Evolutionary conservation across 179 eudicot species (phyloP).

Genomic region (Silene coronaria): DNA sequence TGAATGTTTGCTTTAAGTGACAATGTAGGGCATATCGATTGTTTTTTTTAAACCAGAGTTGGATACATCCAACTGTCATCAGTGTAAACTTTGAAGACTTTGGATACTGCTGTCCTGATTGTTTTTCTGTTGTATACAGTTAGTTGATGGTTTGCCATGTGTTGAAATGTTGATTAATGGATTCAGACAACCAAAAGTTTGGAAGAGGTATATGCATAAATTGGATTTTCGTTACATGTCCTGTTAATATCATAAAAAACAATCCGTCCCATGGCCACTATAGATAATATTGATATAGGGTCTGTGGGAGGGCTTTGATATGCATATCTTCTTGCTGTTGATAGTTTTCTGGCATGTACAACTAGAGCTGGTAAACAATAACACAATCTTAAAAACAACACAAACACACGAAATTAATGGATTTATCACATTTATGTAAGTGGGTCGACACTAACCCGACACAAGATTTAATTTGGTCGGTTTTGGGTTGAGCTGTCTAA

Average conservation of each 20-base stretch:
- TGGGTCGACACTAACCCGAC: no score
- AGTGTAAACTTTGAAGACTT: not conserved
- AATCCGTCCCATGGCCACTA: not conserved
- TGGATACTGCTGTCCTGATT: not conserved
- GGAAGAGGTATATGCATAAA: slow-evolving; percentile 45
- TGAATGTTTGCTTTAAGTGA: not conserved
- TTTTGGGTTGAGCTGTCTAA: no score
- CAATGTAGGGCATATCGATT: not conserved
- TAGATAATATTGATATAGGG: not conserved
- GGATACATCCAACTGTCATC: slow-evolving; percentile 1
- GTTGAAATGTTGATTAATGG: slow-evolving; percentile 59
- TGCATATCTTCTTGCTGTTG: not conserved
- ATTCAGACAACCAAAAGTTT: slow-evolving; percentile 69
- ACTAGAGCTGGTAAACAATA: no score
- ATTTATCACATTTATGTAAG: no score
- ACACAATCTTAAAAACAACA: no score
- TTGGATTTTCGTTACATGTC: not conserved
- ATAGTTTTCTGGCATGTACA: not conserved
- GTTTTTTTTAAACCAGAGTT: not conserved
- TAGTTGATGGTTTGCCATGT: slow-evolving; percentile 32
- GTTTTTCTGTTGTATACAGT: slow-evolving; percentile 9
- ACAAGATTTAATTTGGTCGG: no score
- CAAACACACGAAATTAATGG: no score
- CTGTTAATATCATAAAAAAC: not conserved
- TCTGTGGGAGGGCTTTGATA: not conserved